Base-by-base conservation (phyloP, 2,329 filamentous ascomycete genomes). In the Trichoderma atrobrunneum region DNA sequence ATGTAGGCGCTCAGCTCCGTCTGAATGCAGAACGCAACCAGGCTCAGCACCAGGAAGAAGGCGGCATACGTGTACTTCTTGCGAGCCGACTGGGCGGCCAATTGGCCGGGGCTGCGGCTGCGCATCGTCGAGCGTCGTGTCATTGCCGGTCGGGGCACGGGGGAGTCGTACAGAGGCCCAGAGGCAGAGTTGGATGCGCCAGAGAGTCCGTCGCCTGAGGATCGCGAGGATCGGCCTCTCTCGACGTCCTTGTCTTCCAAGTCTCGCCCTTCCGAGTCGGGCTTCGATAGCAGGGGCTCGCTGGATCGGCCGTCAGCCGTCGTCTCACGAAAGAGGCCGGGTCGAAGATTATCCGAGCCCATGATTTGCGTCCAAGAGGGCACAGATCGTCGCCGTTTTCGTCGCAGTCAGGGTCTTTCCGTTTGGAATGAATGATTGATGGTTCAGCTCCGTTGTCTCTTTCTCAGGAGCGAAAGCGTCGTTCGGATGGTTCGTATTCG, bases 1-100 rank as follows among this genome's bases (percentile, higher is more conserved):
- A 99, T 96, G 83, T 98, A 95, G 11, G 97, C 91, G 12, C 95
- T 95, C 69, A 97, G 94, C 85, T 98, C 95, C 4, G 96, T 98
- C 87, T 99, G 96, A 7, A 97, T 86, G 62, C 94, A 93, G 80
- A 99, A 99, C 79, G 93, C 92, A 72, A 97, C 84, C 78, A 99
- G 86, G 79, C 93, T 96, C 76, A 98, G 80, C 34, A 92, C 83
- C 73, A 99, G 87, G 82, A 98, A 98, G 76, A 94, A 88, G 66
- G 88, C 91, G 2, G 96, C 95, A 79, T 95, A 93, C 28, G 92
- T 91, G 82, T 99, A 98, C 82, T 94, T 94, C 79, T 89, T 92
- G 79, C 89, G 89, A 43, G 93, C 94, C 34, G 81, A 78, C 24
- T 79, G 78, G 69, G 79, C 79, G 18, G 80, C 80, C 57, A 77